These are phyloP conservation scores for Casuarina cunninghamiana DNA, from an alignment of 306 rosid species.

Conservation along the genomic window DNA sequence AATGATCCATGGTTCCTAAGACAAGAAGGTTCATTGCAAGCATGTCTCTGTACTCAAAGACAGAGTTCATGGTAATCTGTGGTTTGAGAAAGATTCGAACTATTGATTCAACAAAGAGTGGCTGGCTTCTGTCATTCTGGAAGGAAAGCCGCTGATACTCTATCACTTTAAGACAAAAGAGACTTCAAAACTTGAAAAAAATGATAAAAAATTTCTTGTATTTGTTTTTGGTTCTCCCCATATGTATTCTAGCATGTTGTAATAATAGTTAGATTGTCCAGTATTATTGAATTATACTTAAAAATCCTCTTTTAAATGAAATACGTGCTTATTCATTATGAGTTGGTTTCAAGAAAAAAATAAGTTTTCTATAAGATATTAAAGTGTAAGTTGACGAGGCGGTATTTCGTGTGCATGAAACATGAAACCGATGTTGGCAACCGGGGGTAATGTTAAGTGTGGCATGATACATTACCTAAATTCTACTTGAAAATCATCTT, in stretches of 20 bases:
- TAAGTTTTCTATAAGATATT: too few species aligned
- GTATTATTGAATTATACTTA: too few species aligned
- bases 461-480: too few species aligned
- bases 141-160: background rate
- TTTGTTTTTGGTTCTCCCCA: background rate
- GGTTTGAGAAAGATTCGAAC: background rate
- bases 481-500: too few species aligned
- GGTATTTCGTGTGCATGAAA: too few species aligned
- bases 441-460: too few species aligned
- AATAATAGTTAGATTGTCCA: too few species aligned
- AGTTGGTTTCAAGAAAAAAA: too few species aligned
- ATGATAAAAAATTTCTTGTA: background rate
- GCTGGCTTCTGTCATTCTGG: background rate
- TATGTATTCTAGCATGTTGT: background rate
- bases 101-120: background rate
- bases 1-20: background rate
- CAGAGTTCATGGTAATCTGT: conserved; percentile 3
- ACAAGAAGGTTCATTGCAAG: background rate
- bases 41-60: conserved; percentile 5
- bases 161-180: background rate
- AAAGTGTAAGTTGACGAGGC: too few species aligned
- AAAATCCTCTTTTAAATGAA: too few species aligned
- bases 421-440: too few species aligned
- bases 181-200: background rate
- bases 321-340: too few species aligned